Evolutionary conservation across 495 filamentous ascomycete species (phyloP), one percentile per base, ranked within the genome.

Genomic region (Chlorociboria aeruginascens): DNA sequence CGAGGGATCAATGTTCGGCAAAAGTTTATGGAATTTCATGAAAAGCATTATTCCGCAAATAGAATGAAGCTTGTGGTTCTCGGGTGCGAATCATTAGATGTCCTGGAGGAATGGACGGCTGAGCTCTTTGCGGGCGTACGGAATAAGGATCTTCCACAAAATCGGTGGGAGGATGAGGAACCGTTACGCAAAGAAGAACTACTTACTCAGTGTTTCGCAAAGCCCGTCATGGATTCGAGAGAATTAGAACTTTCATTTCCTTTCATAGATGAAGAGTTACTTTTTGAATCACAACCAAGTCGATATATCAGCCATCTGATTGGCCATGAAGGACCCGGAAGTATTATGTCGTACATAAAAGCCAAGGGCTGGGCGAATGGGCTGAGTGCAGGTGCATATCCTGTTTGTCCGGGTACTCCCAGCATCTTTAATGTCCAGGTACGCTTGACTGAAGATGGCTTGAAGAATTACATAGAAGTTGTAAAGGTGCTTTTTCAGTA

Each of bases 271-370:
- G 88, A 97, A 63, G 88, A 97, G 50, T 59, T 78, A 8, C 63
- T 89, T 44, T 94, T 81, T 63, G 80, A 87, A 55, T 76, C 81
- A 7, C 89, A 94, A 43, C 92, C 92, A 10, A 85, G 85, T 54
- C 78, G 87, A 32, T 99, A 97, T 60, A 76, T 95, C 53, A 85
- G 83, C 58, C 92, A 99, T 59, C 64, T 99, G 39, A 89, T 99
- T 52, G 92, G 92, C 11, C 93, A 99, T 52, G 92, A 99, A 64
- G 92, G 92, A 0, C 92, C 92, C 7, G 92, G 92, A 2, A 96
- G 92, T 67, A 89, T 99, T 54, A 78, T 99, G 62, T 81, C 92
- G 1, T 89, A 95, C 61, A 76, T 95, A 61, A 99, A 97, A 66
- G 82, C 78, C 17, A 95, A 93, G 63, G 92, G 93, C 37, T 97